These are phyloP conservation scores for Entelexis paramagnoliae DNA, from an alignment of 1,139 yeast genomes.

Conservation along the genomic window DNA sequence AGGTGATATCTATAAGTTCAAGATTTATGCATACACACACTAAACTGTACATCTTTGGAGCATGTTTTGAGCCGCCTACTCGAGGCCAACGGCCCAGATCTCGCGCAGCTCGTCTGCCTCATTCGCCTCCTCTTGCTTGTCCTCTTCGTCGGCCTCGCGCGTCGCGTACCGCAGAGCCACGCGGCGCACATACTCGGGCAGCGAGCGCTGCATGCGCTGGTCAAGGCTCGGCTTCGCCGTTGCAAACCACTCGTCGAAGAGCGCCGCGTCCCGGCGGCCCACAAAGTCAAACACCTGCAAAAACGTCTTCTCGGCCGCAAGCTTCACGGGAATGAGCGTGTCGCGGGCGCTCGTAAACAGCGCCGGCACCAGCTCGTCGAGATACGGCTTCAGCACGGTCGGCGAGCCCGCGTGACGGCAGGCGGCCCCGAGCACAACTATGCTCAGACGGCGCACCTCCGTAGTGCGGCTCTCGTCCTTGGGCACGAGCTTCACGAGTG, in stretches of 20 bases:
- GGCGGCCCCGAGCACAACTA: slow-evolving; percentile 67
- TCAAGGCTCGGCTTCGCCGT: slow-evolving; percentile 23
- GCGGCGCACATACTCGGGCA: slow-evolving; percentile 79
- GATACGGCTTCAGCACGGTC: slow-evolving; percentile 41
- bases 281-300: slow-evolving; percentile 61
- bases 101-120: slow-evolving; percentile 19
- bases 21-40: too few relatives aligned
- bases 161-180: slow-evolving; percentile 74
- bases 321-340: slow-evolving; percentile 73
- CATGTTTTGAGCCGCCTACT: not conserved
- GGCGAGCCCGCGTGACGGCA: slow-evolving; percentile 45
- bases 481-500: slow-evolving; percentile 43
- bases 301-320: slow-evolving; percentile 91
- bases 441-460: slow-evolving; percentile 72
- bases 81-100: slow-evolving; percentile 21
- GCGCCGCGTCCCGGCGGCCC: slow-evolving; percentile 50
- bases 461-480: slow-evolving; percentile 52
- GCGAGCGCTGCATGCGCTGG: slow-evolving; percentile 53
- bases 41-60: not conserved
- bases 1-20: too few relatives aligned
- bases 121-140: slow-evolving; percentile 33
- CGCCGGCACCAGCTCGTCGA: slow-evolving; percentile 55
- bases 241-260: slow-evolving; percentile 53
- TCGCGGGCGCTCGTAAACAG: slow-evolving; percentile 80
- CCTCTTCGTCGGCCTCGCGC: slow-evolving; percentile 78